Percentiles rank a stretch among this genome's conserved stretches.
Conservation (phyloP, 495 filamentous ascomycete genomes). For the Corynascus novoguineensis region DNA sequence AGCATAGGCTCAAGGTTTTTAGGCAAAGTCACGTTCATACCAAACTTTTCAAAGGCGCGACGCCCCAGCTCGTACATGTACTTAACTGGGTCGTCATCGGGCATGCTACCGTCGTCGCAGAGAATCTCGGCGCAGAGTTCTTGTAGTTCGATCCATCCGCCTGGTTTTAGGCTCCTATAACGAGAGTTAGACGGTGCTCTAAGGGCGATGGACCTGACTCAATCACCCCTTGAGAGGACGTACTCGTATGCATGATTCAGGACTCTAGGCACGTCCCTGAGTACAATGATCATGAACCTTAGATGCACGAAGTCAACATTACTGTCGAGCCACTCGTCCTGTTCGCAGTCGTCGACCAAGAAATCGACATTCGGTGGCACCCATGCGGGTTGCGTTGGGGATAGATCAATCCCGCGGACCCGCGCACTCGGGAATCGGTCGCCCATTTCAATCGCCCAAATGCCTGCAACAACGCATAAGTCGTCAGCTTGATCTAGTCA, state of each 20-base stretch:
- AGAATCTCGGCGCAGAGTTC: conserved; percentile 35
- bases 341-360: conserved; percentile 43
- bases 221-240: neutral
- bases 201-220: no score
- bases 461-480: conserved; percentile 8
- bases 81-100: conserved; percentile 32
- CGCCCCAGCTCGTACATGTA: conserved; percentile 27
- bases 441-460: conserved; percentile 50
- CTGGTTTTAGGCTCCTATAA: conserved; percentile 34
- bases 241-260: conserved; percentile 37
- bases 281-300: conserved; percentile 38
- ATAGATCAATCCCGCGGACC: conserved; percentile 34
- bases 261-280: conserved; percentile 43
- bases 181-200: neutral
- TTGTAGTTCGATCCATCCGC: conserved; percentile 41
- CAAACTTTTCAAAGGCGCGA: conserved; percentile 28
- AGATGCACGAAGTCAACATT: conserved; percentile 39
- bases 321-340: conserved; percentile 36
- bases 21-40: conserved; percentile 45
- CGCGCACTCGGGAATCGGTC: conserved; percentile 36
- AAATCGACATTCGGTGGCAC: conserved; percentile 38
- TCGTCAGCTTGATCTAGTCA: neutral
- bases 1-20: conserved; percentile 42
- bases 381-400: conserved; percentile 39
- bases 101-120: conserved; percentile 39